Evolutionary conservation across 371 early-diverging fungal genomes (phyloP), one percentile per base, ranked within the genome.

Genomic region (Mucor circinelloides): DNA sequence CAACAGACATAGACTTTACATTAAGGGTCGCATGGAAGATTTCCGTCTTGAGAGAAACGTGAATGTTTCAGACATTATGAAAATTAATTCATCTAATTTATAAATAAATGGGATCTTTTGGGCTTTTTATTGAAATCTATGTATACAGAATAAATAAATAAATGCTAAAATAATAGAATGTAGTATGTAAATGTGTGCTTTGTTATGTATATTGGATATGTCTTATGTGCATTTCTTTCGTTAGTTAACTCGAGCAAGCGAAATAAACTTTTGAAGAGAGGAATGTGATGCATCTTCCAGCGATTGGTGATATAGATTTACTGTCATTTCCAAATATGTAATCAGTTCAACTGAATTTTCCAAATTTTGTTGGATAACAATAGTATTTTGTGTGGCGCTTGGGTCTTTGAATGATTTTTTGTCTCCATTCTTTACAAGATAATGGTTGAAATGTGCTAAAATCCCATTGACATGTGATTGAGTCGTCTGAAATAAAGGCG

Each of bases 1-100:
- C 17, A 68, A 78, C 36, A 72, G 73, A 59, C 81, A 81, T 69
- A 60, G 81, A 5, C 44, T 81, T 25, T 81, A 78, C 68, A 66
- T 78, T 19, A 70, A 68, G n/a, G 77, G 72, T 12, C 40, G 54
- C 32, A 72, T 77, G 80, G 60, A 72, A 44, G 54, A 75, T 17
- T 74, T 70, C 50, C 40, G 34, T n/a, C 10, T 76, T 31, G 74
- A 68, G 42, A 74, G 64, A 48, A 79, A 79, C 55, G 60, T 79
- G 9, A 38, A 72, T 60, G 69, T 73, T 23, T 50, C 73, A 17
- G 64, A 72, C 30, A 58, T 68, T 19, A 27, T 68, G n/a, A 42
- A 63, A 36, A 28, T 30, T 17, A 38, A 65, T 8, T 27, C 34
- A 19, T 71, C 64, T 12, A 42, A 57, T 9, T 66, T 59, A 31